These are phyloP conservation scores for Zymoseptoria crescenta DNA, from an alignment of 2,329 filamentous ascomycete genomes.

Conservation along the genomic window DNA sequence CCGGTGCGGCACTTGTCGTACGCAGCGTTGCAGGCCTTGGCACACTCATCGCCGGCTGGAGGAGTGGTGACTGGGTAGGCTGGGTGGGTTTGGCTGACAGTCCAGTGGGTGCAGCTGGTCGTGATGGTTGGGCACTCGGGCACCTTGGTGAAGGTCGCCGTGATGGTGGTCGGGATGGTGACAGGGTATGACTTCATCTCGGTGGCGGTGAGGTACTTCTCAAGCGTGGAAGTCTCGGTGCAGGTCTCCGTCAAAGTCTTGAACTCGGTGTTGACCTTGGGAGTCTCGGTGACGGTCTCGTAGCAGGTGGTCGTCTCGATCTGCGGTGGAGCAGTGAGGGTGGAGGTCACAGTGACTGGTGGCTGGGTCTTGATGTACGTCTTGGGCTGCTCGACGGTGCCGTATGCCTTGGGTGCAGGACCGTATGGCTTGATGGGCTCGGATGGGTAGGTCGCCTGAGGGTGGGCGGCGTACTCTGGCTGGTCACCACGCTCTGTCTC, in stretches of 20 bases:
- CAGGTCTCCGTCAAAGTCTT: not conserved
- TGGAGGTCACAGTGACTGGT: not conserved
- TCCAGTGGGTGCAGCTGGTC: not conserved
- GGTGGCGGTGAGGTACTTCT: not conserved
- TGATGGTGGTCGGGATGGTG: not conserved
- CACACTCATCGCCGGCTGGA: not conserved
- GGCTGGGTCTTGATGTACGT: not conserved
- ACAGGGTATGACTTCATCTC: not conserved
- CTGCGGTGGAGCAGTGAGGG: not conserved
- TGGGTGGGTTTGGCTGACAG: not conserved
- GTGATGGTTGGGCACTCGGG: slow-evolving; percentile 2
- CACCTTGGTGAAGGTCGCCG: slow-evolving; percentile 1
- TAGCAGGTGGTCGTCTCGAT: not conserved
- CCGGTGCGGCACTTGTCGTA: slow-evolving; percentile 4
- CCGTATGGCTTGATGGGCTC: not conserved
- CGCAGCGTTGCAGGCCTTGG: not conserved
- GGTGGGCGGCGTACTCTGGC: not conserved
- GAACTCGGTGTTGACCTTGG: not conserved
- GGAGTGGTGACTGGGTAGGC: not conserved
- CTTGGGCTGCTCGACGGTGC: not conserved
- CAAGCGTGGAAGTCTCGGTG: not conserved
- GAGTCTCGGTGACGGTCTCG: not conserved
- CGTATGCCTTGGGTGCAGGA: not conserved
- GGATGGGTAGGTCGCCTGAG: not conserved
- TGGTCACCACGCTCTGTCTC: not conserved